Evolutionary conservation across 2,329 filamentous ascomycete genomes (phyloP).

Genomic region (Scedosporium dehoogii): DNA sequence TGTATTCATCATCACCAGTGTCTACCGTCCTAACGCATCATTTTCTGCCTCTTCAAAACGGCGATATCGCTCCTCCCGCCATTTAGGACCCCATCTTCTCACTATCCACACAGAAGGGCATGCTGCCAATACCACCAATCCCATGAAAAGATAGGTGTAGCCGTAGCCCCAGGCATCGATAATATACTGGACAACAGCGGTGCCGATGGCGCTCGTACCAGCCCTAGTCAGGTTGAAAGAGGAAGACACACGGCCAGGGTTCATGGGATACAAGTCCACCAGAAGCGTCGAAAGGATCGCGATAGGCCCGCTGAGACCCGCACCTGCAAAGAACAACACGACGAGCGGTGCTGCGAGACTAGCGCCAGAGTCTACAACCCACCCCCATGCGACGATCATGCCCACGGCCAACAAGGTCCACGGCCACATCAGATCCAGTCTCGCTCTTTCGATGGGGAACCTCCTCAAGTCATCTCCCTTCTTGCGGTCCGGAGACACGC

Average conservation of each 20-base stretch:
- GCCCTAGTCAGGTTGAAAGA: constrained; percentile 31
- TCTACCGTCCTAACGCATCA: background rate
- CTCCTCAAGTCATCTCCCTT: constrained; percentile 36
- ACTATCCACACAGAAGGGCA: constrained; percentile 20
- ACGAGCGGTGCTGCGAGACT: constrained; percentile 36
- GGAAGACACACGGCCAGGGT: constrained; percentile 29
- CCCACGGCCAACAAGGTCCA: constrained; percentile 39
- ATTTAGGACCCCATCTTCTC: constrained; percentile 19
- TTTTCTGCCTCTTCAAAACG: constrained; percentile 9
- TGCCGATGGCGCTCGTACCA: constrained; percentile 27
- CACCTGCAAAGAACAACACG: constrained; percentile 34
- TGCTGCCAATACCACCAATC: constrained; percentile 17
- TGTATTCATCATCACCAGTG: constrained; percentile 6
- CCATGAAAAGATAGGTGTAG: constrained; percentile 25
- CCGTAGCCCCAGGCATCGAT: constrained; percentile 30
- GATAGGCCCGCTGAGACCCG: constrained; percentile 39
- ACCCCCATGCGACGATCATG: constrained; percentile 39
- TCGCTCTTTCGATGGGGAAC: constrained; percentile 42
- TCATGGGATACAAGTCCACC: constrained; percentile 31
- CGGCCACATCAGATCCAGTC: constrained; percentile 38
- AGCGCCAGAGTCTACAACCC: constrained; percentile 32
- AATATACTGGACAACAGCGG: constrained; percentile 28
- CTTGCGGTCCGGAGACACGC: constrained; percentile 41
- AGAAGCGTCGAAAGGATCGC: constrained; percentile 29
- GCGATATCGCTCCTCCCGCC: constrained; percentile 21